Evolutionary conservation across 179 eudicot genomes (phyloP), one percentile per base, ranked within the genome.

Genomic region (Carnegiea gigantea): DNA sequence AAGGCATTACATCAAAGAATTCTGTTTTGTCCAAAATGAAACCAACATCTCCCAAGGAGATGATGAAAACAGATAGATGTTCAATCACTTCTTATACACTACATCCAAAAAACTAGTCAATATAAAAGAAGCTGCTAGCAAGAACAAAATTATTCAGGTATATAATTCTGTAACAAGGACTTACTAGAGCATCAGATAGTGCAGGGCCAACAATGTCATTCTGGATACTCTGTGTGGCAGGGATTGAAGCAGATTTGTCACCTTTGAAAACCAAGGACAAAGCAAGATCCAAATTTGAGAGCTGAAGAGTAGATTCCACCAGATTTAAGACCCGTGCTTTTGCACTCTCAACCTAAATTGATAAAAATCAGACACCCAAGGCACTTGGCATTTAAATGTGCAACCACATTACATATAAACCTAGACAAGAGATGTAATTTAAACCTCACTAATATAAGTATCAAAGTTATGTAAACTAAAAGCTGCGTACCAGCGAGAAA

Each of bases 281-380:
- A 30, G 92, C 99, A 80, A 95, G 85, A 85, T 95, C 95, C 79
- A 96, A 78, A 93, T 96, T 96, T 73, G 99, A 95, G 59, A 96
- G 78, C 85, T 84, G 92, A 73, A 96, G 82, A 72, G 99, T 93
- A 80, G 97, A 91, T 76, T 91, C 93, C 75, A 91, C 88, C 78
- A 96, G 89, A 83, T 93, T 91, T 81, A 95, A 72, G 70, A 88
- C 86, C 53, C 97, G 92, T 72, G 86, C 85, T 86, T 91, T 89
- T 38, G 95, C 83, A 85, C 81, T 84, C 67, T 89, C 90, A 82
- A 96, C 89, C 99, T 96, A 91, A 84, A 88, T 33, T 77, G 4
- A 86, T 13, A 81, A 13, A 24, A 26, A 23, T 12, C 23, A 81
- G 43, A 64, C 18, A 73, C 28, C 68, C 70, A 30, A 5, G 23